Percentiles rank a stretch among this genome's conserved stretches.
Evolutionary conservation across 176 grass and related monocot genomes (phyloP).

Genomic region (Eremochloa ophiuroides): DNA sequence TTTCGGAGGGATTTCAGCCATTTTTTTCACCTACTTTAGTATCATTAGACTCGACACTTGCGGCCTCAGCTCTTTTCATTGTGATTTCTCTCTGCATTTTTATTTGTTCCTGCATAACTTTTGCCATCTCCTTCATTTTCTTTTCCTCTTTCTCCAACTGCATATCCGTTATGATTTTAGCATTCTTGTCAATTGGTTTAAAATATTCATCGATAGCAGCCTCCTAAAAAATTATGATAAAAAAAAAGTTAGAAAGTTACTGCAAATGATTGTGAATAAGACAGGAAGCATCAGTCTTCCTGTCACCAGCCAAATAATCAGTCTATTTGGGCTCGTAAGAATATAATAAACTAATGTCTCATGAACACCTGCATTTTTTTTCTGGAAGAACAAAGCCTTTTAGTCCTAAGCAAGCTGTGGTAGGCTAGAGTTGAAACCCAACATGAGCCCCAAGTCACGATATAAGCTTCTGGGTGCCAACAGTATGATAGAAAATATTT

Average conservation of each 20-base stretch:
- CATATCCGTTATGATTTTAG: constrained; percentile 71
- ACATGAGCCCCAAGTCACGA: no score
- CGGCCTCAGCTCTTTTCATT: constrained; percentile 32
- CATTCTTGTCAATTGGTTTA: constrained; percentile 77
- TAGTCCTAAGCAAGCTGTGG: no score
- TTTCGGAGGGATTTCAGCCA: constrained; percentile 21
- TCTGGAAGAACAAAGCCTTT: no score
- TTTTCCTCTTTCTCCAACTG: constrained; percentile 83
- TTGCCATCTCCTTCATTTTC: constrained; percentile 65
- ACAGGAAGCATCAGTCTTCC: constrained; percentile 9
- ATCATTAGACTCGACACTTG: neutral
- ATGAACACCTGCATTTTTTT: neutral
- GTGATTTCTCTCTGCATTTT: constrained; percentile 65
- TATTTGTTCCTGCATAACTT: constrained; percentile 57
- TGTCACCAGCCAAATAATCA: neutral
- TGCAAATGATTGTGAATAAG: neutral
- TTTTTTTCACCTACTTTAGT: constrained; percentile 23
- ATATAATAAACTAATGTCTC: neutral
- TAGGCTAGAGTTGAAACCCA: no score
- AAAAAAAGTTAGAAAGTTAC: constrained; percentile 6
- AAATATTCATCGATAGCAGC: constrained; percentile 82
- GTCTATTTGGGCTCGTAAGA: neutral
- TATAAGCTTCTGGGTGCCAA: neutral
- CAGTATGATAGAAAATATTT: neutral
- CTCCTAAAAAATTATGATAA: constrained; percentile 52